Evolutionary conservation across 768 basidiomycete species (phyloP).

Genomic region (Amylocystis lapponica): DNA sequence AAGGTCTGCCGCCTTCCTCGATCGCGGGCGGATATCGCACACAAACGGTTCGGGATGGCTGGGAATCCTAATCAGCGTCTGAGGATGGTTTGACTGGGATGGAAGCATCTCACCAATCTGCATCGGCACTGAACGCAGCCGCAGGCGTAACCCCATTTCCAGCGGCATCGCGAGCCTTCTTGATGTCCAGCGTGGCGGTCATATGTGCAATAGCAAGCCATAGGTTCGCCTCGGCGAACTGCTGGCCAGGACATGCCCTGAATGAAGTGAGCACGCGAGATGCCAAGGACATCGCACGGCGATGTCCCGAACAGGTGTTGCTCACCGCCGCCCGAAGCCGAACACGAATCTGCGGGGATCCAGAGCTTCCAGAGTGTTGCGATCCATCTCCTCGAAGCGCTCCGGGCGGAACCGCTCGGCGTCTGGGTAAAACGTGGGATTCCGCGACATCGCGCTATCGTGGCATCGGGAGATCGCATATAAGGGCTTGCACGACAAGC

Average conservation of each 20-base stretch:
- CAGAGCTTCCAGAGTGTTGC: neutral
- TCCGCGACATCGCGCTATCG: conserved; percentile 12
- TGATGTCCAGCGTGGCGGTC: conserved; percentile 40
- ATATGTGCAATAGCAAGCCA: conserved; percentile 43
- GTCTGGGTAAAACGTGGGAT: conserved; percentile 13
- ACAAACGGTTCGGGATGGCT: conserved; percentile 50
- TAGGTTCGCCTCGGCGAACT: conserved; percentile 43
- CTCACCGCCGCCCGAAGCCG: conserved; percentile 14
- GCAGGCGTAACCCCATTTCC: conserved; percentile 35
- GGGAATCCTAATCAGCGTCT: neutral
- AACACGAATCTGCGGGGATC: conserved; percentile 9
- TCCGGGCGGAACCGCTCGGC: conserved; percentile 19
- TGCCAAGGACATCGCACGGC: too few relatives aligned
- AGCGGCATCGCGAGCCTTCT: conserved; percentile 34
- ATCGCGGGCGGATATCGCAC: conserved; percentile 40
- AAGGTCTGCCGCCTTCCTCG: conserved; percentile 3
- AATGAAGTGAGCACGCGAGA: too few relatives aligned
- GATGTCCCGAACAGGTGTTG: too few relatives aligned
- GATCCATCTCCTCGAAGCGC: conserved; percentile 15
- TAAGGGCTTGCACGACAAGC: too few relatives aligned
- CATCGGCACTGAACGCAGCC: conserved; percentile 35
- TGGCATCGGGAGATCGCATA: too few relatives aligned
- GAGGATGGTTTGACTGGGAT: neutral
- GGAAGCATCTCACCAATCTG: conserved; percentile 36
- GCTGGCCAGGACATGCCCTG: conserved; percentile 51